Evolutionary conservation across 2,329 filamentous ascomycete species (phyloP).

Genomic region (Endoconidiophora laricicola): DNA sequence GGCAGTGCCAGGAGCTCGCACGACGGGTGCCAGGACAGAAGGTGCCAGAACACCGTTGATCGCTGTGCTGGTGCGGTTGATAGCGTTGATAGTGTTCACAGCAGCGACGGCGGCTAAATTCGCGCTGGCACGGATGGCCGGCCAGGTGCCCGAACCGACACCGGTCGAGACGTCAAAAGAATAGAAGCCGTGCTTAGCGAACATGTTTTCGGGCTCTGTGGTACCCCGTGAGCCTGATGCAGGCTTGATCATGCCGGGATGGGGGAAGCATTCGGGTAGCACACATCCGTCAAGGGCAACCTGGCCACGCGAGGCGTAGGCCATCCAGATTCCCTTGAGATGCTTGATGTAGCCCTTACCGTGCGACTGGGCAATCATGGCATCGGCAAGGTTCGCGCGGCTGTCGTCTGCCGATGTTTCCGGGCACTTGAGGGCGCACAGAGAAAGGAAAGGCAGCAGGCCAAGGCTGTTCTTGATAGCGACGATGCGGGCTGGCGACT

Average conservation of each 20-base stretch:
- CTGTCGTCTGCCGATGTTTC: not conserved
- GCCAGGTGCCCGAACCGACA: conserved; percentile 15
- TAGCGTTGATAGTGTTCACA: conserved; percentile 5
- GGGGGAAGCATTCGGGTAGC: conserved; percentile 17
- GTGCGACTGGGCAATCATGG: conserved; percentile 12
- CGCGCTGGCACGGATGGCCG: conserved; percentile 14
- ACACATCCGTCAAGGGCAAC: conserved; percentile 14
- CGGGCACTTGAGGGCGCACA: conserved; percentile 1
- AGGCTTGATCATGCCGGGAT: conserved; percentile 4
- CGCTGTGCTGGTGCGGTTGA: conserved; percentile 2
- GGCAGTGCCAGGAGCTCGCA: conserved; percentile 12
- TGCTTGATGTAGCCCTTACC: conserved; percentile 14
- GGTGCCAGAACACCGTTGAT: not conserved
- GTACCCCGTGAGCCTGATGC: not conserved
- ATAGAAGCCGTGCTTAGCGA: conserved; percentile 16
- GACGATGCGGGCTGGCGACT: conserved; percentile 7
- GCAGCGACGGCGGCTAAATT: conserved; percentile 14
- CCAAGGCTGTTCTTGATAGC: conserved; percentile 2
- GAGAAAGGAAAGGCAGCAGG: conserved; percentile 4
- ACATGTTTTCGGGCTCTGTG: conserved; percentile 9
- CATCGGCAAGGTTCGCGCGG: conserved; percentile 4
- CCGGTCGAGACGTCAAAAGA: conserved; percentile 17
- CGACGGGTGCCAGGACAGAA: not conserved
- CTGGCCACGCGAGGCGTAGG: conserved; percentile 12
- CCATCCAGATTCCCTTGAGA: conserved; percentile 12